These are phyloP conservation scores for Colletotrichum limetticola DNA, from an alignment of 2,329 filamentous ascomycete species.

Conservation along the genomic window DNA sequence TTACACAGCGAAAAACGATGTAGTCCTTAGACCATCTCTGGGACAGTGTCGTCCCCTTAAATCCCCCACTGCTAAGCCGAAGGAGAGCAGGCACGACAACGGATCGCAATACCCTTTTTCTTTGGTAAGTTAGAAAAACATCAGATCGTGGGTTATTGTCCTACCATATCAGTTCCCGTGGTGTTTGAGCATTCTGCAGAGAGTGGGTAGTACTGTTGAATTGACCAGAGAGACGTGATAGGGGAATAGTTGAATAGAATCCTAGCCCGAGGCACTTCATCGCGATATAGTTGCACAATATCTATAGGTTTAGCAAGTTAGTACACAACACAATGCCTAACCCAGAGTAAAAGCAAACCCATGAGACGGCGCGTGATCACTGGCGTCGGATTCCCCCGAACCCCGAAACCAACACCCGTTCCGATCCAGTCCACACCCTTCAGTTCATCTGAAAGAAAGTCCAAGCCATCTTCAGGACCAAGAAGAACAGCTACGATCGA, in stretches of 20 bases:
- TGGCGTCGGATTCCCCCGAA: conserved; percentile 23
- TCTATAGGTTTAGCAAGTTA: not conserved
- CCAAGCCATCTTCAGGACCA: conserved; percentile 18
- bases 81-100: conserved; percentile 15
- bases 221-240: conserved; percentile 18
- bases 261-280: conserved; percentile 14
- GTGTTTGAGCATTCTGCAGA: conserved; percentile 2
- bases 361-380: conserved; percentile 21
- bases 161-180: conserved; percentile 16
- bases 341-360: not conserved
- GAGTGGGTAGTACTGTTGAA: conserved; percentile 26
- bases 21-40: not conserved
- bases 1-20: not conserved
- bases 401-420: conserved; percentile 26
- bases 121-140: not conserved
- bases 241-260: conserved; percentile 32
- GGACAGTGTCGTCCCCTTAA: not conserved
- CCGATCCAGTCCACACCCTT: conserved; percentile 22
- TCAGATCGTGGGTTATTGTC: not conserved
- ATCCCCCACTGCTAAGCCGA: not conserved
- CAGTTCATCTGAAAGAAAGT: conserved; percentile 5
- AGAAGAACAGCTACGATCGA: conserved; percentile 12
- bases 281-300: conserved; percentile 23
- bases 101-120: conserved; percentile 17
- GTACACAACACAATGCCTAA: not conserved